Conservation (phyloP, 306 rosid genomes). For the Trifolium dubium region DNA sequence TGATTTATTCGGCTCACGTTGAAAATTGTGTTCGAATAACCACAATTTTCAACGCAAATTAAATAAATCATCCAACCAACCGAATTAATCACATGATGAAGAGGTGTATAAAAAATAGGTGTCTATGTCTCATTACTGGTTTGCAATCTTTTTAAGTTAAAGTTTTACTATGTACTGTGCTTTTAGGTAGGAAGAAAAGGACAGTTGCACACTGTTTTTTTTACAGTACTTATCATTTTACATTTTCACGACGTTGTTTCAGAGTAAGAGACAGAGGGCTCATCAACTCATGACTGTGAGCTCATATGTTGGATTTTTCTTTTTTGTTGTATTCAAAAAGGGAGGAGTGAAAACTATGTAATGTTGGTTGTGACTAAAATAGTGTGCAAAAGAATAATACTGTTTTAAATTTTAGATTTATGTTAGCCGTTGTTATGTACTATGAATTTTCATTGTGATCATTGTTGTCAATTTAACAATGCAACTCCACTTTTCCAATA, state of each 20-base stretch:
- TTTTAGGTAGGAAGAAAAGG: neutral
- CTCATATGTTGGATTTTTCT: neutral
- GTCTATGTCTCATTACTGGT: neutral
- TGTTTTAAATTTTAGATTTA: neutral
- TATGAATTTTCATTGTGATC: neutral
- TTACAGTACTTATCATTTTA: neutral
- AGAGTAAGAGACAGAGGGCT: neutral
- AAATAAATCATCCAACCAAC: too few relatives aligned
- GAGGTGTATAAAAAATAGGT: too few relatives aligned
- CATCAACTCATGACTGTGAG: neutral
- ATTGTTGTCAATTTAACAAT: neutral
- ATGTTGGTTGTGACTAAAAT: neutral
- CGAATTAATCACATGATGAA: too few relatives aligned
- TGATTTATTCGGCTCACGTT: too few relatives aligned
- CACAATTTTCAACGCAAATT: too few relatives aligned
- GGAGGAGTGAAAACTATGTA: neutral
- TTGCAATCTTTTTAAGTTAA: neutral
- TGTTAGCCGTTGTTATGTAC: neutral
- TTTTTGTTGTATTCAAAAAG: neutral
- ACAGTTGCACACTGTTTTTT: conserved; percentile 9
- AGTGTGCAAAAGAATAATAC: neutral
- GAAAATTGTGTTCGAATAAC: too few relatives aligned
- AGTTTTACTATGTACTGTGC: conserved; percentile 7
- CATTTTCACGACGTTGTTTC: neutral
- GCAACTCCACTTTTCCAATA: neutral